Evolutionary conservation across 495 filamentous ascomycete species (phyloP).

Genomic region (Entonaema liquescens): DNA sequence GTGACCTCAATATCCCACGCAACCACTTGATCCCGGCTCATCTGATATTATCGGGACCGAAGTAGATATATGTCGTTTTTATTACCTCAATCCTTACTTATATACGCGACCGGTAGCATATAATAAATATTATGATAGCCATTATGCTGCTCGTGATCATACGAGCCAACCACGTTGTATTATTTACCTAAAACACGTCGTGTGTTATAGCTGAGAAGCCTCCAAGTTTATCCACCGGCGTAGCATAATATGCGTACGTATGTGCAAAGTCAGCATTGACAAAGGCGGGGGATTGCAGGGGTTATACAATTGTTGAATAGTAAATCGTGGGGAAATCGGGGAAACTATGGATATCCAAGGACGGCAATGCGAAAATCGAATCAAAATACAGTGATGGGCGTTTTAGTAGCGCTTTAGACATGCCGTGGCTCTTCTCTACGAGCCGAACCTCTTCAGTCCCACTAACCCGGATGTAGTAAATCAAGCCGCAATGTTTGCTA

Average conservation of each 20-base stretch:
- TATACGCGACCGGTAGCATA: background rate
- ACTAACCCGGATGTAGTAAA: conserved; percentile 23
- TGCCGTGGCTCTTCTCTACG: background rate
- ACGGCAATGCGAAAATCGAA: conserved; percentile 32
- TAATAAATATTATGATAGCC: background rate
- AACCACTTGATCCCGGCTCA: background rate
- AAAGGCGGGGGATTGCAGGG: conserved; percentile 47
- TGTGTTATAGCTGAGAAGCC: conserved; percentile 16
- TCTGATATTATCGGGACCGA: background rate
- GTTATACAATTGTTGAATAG: conserved; percentile 17
- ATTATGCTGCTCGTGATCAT: background rate
- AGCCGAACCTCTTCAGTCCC: conserved; percentile 11
- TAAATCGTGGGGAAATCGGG: conserved; percentile 34
- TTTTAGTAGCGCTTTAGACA: conserved; percentile 13
- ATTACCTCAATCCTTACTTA: background rate
- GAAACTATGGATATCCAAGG: conserved; percentile 23
- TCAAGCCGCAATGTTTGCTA: background rate
- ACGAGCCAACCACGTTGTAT: background rate
- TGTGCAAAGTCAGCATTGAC: conserved; percentile 46
- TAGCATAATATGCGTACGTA: conserved; percentile 2
- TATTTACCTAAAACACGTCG: background rate
- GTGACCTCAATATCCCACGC: background rate
- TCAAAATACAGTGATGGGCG: conserved; percentile 1
- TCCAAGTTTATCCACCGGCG: background rate
- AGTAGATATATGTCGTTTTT: background rate